A percentile compares a stretch with the other conserved stretches of the same genome.
phyloP scores from a whole-genome alignment of 208 protist genomes.

The Leishmania lainsoni region DNA sequence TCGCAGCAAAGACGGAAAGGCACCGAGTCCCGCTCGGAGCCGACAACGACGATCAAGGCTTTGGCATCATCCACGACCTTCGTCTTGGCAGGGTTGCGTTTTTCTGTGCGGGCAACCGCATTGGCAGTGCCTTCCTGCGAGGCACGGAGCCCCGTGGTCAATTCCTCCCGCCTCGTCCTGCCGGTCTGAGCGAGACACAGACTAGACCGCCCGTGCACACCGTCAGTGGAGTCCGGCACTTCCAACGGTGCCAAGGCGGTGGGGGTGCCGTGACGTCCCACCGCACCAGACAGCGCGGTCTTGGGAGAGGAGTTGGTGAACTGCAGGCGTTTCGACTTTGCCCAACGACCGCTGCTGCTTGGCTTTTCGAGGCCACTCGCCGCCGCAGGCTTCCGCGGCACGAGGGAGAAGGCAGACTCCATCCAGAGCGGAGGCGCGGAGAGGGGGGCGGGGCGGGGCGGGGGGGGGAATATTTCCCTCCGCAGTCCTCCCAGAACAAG shows the following conservation, averaged over 20 bases:
- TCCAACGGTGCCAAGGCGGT: too few species aligned
- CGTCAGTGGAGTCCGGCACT: too few species aligned
- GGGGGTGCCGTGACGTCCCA: background rate
- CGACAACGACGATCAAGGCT: slow-evolving; percentile 43
- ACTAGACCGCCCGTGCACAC: background rate
- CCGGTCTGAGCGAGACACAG: background rate
- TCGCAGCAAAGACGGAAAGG: slow-evolving; percentile 84
- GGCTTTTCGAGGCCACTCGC: background rate
- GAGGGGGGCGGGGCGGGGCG: background rate
- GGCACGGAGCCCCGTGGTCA: slow-evolving; percentile 5
- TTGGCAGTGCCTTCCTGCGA: background rate
- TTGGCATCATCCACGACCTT: slow-evolving; percentile 10
- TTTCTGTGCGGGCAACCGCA: background rate
- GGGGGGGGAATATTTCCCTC: background rate
- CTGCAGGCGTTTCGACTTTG: background rate
- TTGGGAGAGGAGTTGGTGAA: background rate
- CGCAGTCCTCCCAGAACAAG: background rate
- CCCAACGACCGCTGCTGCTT: background rate
- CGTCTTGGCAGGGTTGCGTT: slow-evolving; percentile 8
- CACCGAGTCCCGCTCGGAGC: slow-evolving; percentile 68
- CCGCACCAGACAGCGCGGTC: background rate
- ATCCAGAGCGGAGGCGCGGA: background rate
- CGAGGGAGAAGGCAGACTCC: background rate
- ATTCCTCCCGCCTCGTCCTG: background rate
- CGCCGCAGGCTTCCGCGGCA: slow-evolving; percentile 8